Evolutionary conservation across 2,329 filamentous ascomycete genomes (phyloP).

Genomic region (Colletotrichum higginsianum): DNA sequence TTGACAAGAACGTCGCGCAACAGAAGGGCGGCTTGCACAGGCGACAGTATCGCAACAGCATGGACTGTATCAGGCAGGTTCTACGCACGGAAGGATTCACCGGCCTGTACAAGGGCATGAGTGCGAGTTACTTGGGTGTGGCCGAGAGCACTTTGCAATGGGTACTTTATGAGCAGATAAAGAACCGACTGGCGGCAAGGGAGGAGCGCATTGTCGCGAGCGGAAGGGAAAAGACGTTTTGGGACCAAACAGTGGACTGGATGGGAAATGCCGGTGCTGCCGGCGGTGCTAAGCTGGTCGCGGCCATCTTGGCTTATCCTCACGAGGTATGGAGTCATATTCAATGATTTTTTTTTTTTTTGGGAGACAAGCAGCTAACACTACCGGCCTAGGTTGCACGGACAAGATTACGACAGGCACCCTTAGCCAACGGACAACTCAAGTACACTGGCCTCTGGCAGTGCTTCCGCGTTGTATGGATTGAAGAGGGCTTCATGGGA

Average conservation of each 20-base stretch:
- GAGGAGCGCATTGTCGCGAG: conserved; percentile 70
- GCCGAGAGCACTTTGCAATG: conserved; percentile 93
- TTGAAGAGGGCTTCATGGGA: conserved; percentile 87
- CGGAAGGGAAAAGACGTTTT: conserved; percentile 75
- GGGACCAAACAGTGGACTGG: conserved; percentile 84
- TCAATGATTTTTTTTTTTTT: conserved; percentile 15
- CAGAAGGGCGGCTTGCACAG: conserved; percentile 66
- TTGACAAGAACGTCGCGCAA: conserved; percentile 86
- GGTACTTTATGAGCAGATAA: conserved; percentile 95
- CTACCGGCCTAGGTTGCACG: conserved; percentile 74
- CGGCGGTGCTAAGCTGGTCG: conserved; percentile 87
- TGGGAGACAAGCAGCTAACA: not conserved
- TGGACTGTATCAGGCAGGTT: conserved; percentile 89
- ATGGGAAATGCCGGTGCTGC: conserved; percentile 85
- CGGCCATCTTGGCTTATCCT: conserved; percentile 88
- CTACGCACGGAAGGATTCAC: conserved; percentile 83
- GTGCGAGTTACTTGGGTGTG: conserved; percentile 91
- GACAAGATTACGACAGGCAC: conserved; percentile 87
- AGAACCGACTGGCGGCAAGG: conserved; percentile 77
- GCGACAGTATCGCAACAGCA: conserved; percentile 87
- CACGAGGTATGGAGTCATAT: conserved; percentile 78
- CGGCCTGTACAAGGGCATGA: conserved; percentile 91
- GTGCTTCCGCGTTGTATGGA: conserved; percentile 90
- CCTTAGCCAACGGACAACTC: conserved; percentile 77
- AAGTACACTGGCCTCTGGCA: conserved; percentile 93